Conservation (phyloP, 768 basidiomycete genomes). For the Leccinum uliginosum region DNA sequence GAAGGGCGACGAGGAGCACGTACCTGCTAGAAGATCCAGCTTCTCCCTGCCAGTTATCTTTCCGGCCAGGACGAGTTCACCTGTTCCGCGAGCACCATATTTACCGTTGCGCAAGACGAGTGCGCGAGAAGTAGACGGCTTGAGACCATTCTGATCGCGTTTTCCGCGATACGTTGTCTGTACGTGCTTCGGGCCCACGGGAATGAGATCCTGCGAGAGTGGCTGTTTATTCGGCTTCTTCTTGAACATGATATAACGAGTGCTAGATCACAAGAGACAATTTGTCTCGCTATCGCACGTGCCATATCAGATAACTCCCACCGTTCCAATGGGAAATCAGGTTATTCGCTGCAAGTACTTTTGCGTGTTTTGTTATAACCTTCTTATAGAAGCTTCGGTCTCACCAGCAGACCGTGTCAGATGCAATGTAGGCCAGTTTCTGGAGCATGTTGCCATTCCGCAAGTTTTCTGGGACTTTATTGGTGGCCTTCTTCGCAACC, state of each 20-base stretch:
- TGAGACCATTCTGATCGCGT: slow-evolving; percentile 46
- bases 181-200: slow-evolving; percentile 53
- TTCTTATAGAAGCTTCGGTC: neutral
- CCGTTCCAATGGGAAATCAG: too few species aligned
- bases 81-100: slow-evolving; percentile 65
- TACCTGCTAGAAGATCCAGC: slow-evolving; percentile 74
- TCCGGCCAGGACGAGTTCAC: slow-evolving; percentile 54
- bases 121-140: slow-evolving; percentile 68
- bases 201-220: slow-evolving; percentile 43
- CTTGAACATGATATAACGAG: slow-evolving; percentile 27
- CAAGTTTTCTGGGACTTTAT: slow-evolving; percentile 84
- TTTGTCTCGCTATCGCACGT: too few species aligned
- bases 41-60: slow-evolving; percentile 77
- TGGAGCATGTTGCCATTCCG: slow-evolving; percentile 81
- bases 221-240: slow-evolving; percentile 20
- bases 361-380: slow-evolving; percentile 43
- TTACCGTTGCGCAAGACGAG: slow-evolving; percentile 73
- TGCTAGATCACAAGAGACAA: too few species aligned
- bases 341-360: slow-evolving; percentile 53
- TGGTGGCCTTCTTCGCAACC: slow-evolving; percentile 37
- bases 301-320: too few species aligned
- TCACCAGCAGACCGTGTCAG: slow-evolving; percentile 32
- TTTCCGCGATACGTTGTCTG: slow-evolving; percentile 32
- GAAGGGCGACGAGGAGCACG: slow-evolving; percentile 3
- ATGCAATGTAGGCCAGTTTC: slow-evolving; percentile 76